Conservation (phyloP, 2,329 filamentous ascomycete species). For the Ceratocystis alfenasii region DNA sequence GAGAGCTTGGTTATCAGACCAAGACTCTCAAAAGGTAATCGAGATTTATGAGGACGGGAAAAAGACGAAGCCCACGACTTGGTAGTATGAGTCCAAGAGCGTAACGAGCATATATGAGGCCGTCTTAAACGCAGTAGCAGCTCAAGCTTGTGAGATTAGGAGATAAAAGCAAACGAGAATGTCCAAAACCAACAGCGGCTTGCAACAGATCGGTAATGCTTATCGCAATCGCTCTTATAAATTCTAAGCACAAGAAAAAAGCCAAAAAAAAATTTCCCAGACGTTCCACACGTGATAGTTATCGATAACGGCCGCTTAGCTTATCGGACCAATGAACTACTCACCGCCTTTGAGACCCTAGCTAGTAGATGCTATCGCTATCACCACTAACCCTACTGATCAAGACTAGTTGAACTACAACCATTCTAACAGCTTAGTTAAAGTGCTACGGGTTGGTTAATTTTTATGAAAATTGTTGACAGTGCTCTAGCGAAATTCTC, state of each 20-base stretch:
- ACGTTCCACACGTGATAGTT: slow-evolving; percentile 20
- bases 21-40: neutral
- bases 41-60: neutral
- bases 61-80: too few species aligned
- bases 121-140: neutral
- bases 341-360: slow-evolving; percentile 17
- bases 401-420: too few species aligned
- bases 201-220: slow-evolving; percentile 5
- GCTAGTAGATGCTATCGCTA: too few species aligned
- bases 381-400: neutral
- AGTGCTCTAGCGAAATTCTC: too few species aligned
- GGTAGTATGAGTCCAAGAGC: too few species aligned
- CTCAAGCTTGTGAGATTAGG: neutral
- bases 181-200: neutral
- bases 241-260: slow-evolving; percentile 7
- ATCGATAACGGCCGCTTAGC: slow-evolving; percentile 18
- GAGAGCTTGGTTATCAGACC: slow-evolving; percentile 13
- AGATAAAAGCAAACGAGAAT: neutral
- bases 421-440: too few species aligned
- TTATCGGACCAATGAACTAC: slow-evolving; percentile 17
- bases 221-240: slow-evolving; percentile 16
- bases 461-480: too few species aligned
- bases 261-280: slow-evolving; percentile 19
- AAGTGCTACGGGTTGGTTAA: too few species aligned
- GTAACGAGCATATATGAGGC: neutral